phyloP scores from a whole-genome alignment of 129 eudicot species.

The Lactuca sativa region DNA sequence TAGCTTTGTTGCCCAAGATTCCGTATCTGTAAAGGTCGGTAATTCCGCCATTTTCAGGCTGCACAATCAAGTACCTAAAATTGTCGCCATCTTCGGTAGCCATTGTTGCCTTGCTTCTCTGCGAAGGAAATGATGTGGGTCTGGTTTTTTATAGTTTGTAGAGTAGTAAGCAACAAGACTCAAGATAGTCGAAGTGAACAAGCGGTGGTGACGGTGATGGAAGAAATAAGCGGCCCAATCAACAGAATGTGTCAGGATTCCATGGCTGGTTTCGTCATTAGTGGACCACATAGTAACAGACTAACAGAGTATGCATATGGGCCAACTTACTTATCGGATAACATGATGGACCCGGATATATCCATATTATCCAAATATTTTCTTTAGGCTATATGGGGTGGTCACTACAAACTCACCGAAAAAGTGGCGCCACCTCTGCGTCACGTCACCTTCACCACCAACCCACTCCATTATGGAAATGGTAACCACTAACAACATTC shows the following conservation, averaged over 20 bases:
- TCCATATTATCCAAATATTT: neutral
- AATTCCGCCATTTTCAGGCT: constrained; percentile 56
- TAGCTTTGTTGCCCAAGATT: constrained; percentile 24
- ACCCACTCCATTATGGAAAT: no score
- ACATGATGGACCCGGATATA: neutral
- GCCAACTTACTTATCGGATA: neutral
- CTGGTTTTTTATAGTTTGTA: neutral
- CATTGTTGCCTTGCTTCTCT: neutral
- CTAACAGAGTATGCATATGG: neutral
- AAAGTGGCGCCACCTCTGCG: no score
- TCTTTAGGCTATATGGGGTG: no score
- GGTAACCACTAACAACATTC: no score
- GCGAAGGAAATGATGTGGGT: neutral
- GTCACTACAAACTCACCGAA: no score
- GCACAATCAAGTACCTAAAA: constrained; percentile 56
- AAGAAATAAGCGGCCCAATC: neutral
- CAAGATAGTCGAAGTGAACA: neutral
- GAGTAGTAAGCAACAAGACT: no score
- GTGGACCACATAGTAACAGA: neutral
- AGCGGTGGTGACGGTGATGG: neutral
- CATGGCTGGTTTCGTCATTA: neutral
- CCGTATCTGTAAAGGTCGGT: constrained; percentile 53
- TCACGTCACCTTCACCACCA: no score
- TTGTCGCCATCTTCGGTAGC: constrained; percentile 2
- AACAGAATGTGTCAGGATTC: neutral